A percentile compares a stretch with the other conserved stretches of the same genome.
phyloP scores from a whole-genome alignment of 2,329 filamentous ascomycete genomes.

The Zasmidium angulare region DNA sequence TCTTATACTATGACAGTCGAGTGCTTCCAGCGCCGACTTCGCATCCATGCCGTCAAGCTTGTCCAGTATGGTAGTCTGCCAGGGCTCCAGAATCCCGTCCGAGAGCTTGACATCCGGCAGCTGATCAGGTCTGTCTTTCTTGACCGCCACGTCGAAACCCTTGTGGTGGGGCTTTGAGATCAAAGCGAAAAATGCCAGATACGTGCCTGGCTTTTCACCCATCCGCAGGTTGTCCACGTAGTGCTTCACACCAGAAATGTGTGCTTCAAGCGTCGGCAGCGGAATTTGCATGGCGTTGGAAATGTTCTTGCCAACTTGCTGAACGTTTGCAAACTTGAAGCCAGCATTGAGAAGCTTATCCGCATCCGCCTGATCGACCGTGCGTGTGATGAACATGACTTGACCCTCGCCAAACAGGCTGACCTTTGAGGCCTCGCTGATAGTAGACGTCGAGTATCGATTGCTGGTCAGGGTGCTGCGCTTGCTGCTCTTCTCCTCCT shows the following conservation, averaged over 20 bases:
- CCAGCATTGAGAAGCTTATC: slow-evolving; percentile 67
- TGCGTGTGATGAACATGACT: slow-evolving; percentile 75
- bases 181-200: slow-evolving; percentile 38
- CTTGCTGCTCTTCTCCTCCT: slow-evolving; percentile 21
- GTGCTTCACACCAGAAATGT: slow-evolving; percentile 64
- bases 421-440: slow-evolving; percentile 42
- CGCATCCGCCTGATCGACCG: slow-evolving; percentile 59
- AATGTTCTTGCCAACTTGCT: slow-evolving; percentile 68
- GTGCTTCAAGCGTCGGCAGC: slow-evolving; percentile 58
- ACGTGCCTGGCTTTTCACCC: slow-evolving; percentile 42
- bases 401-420: slow-evolving; percentile 67
- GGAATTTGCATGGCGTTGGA: slow-evolving; percentile 74
- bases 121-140: slow-evolving; percentile 39
- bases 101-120: slow-evolving; percentile 47
- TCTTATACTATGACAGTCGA: slow-evolving; percentile 20
- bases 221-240: slow-evolving; percentile 50
- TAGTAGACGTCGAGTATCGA: slow-evolving; percentile 25
- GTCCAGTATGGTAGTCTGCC: slow-evolving; percentile 35
- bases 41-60: slow-evolving; percentile 34
- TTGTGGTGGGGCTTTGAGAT: slow-evolving; percentile 34
- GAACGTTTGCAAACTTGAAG: slow-evolving; percentile 72
- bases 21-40: slow-evolving; percentile 20
- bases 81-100: slow-evolving; percentile 29
- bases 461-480: slow-evolving; percentile 11
- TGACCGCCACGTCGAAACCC: slow-evolving; percentile 47